These are phyloP conservation scores for Alliaria petiolata DNA, from an alignment of 345 rosid species.

Conservation along the genomic window DNA sequence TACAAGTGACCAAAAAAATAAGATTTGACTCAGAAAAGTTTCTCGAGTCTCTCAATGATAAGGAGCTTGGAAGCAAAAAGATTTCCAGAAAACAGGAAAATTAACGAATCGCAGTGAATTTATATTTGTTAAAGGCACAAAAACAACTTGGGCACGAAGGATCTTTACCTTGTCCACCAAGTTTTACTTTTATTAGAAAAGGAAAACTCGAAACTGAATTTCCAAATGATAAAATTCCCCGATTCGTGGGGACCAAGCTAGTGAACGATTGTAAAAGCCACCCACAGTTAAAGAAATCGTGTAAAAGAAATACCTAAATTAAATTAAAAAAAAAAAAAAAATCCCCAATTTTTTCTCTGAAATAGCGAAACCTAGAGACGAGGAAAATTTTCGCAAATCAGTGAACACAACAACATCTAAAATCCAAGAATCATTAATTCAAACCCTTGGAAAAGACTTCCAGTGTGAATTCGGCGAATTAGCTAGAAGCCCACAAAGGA, in stretches of 20 bases:
- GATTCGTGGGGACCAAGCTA: constrained; percentile 17
- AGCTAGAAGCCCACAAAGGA: neutral
- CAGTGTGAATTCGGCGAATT: neutral
- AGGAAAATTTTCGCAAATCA: neutral
- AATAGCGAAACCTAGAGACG: neutral
- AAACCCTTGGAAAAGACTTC: neutral
- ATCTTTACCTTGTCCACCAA: constrained; percentile 14
- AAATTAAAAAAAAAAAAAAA: neutral
- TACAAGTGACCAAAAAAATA: neutral
- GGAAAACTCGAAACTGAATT: neutral
- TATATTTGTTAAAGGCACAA: neutral
- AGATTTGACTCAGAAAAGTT: neutral
- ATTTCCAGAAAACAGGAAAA: neutral
- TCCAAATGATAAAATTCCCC: too few species aligned
- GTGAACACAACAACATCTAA: neutral
- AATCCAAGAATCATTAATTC: neutral
- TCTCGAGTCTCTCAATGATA: neutral
- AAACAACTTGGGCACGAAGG: constrained; percentile 11
- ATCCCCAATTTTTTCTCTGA: neutral
- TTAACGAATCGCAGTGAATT: neutral
- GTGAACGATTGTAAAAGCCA: neutral
- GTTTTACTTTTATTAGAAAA: neutral
- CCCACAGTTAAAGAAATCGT: neutral
- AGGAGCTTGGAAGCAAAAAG: neutral
- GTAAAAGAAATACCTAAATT: neutral